Conservation (phyloP, 345 rosid species). For the Bretschneidera sinensis region DNA sequence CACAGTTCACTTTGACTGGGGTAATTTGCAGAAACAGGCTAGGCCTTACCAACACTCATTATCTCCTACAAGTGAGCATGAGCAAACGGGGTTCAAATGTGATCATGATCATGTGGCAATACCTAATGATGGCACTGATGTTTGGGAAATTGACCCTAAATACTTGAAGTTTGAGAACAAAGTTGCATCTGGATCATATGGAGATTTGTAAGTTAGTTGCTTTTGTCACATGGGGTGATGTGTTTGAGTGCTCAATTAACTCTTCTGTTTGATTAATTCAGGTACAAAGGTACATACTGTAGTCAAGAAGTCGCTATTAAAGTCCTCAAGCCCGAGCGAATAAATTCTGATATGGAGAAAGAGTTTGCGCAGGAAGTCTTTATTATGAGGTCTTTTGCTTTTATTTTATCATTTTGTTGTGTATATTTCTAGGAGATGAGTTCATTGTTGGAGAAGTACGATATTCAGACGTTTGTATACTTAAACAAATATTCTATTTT, state of each 20-base stretch:
- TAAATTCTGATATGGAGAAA: constrained; percentile 74
- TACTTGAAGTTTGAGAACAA: constrained; percentile 65
- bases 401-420: not conserved
- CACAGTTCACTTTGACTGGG: constrained; percentile 6
- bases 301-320: constrained; percentile 98
- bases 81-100: constrained; percentile 25
- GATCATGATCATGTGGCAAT: constrained; percentile 57
- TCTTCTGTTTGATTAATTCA: constrained; percentile 24
- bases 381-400: constrained; percentile 84
- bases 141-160: constrained; percentile 85
- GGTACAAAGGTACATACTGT: constrained; percentile 90
- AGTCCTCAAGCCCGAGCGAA: constrained; percentile 88
- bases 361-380: constrained; percentile 98
- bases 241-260: constrained; percentile 6
- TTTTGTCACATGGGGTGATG: constrained; percentile 10
- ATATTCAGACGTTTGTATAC: not conserved
- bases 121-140: constrained; percentile 92
- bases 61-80: constrained; percentile 47
- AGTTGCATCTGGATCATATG: constrained; percentile 96
- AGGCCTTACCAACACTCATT: constrained; percentile 45
- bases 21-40: constrained; percentile 45
- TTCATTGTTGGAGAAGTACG: not conserved
- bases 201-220: constrained; percentile 75
- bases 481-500: constrained; percentile 17
- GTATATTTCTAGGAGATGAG: not conserved